Percentiles rank a stretch among this genome's conserved stretches.
Evolutionary conservation across 352 stramenopile species (phyloP).

Genomic region (Hyaloperonospora arabidopsidis): DNA sequence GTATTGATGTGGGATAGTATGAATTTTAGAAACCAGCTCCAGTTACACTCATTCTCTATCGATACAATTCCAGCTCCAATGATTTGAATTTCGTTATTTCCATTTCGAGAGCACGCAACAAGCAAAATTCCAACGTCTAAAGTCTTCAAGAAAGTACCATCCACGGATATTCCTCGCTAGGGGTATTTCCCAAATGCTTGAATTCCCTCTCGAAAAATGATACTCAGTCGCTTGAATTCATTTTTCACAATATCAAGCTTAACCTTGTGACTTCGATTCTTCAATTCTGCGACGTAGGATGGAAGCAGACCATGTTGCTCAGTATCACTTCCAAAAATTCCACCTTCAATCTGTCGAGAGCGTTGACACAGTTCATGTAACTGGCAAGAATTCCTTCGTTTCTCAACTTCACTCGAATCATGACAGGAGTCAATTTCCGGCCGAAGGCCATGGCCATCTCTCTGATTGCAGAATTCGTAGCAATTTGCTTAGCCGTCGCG

Average conservation of each 20-base stretch:
- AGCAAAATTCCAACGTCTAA: no score
- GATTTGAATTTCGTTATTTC: background rate
- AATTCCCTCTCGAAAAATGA: background rate
- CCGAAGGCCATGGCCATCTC: background rate
- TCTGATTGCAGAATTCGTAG: background rate
- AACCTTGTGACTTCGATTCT: no score
- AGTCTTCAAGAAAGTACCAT: no score
- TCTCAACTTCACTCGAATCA: background rate
- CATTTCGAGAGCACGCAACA: no score
- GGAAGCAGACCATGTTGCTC: background rate
- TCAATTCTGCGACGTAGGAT: background rate
- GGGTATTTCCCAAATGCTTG: background rate
- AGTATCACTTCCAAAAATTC: background rate
- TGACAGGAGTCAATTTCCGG: background rate
- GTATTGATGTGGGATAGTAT: no score
- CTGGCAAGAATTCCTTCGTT: no score
- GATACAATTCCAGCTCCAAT: background rate
- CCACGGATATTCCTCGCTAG: background rate
- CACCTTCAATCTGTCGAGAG: background rate
- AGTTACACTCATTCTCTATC: background rate
- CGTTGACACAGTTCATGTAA: no score
- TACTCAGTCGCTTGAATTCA: no score
- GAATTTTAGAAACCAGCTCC: no score
- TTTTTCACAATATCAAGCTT: no score
- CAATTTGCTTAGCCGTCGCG: background rate